phyloP scores from a whole-genome alignment of 176 grass and related monocot genomes.

The Oryza australiensis region DNA sequence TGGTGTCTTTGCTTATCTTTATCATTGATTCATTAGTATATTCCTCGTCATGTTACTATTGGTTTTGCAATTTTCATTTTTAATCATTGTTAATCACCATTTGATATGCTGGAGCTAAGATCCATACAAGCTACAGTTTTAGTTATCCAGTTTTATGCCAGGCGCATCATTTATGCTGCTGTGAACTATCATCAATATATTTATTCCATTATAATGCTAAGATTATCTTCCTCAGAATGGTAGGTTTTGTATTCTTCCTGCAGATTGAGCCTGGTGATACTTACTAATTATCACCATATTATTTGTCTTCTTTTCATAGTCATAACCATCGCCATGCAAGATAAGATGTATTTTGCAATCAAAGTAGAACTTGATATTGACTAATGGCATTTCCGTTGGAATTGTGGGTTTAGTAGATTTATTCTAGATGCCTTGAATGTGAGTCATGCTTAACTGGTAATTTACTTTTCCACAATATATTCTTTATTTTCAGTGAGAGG shows the following conservation, averaged over 20 bases:
- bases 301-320: conserved; percentile 6
- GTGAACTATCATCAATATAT: not conserved
- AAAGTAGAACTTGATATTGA: not conserved
- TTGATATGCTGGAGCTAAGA: not conserved
- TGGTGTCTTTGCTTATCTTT: not conserved
- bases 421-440: not conserved
- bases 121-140: not conserved
- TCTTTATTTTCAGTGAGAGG: conserved; percentile 51
- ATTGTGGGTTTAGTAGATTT: not conserved
- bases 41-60: not conserved
- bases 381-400: not conserved
- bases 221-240: not conserved
- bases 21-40: not conserved
- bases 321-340: not conserved
- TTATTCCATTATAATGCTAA: conserved; percentile 7
- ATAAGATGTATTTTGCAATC: not conserved
- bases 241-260: not conserved
- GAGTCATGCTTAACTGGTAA: conserved; percentile 19
- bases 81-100: not conserved
- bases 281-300: not conserved
- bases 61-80: not conserved
- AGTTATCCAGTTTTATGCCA: not conserved
- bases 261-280: not conserved
- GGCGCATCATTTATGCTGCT: not conserved
- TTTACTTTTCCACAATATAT: conserved; percentile 19